Evolutionary conservation across 1,139 yeast species (phyloP), one percentile per base, ranked within the genome.

Genomic region (Kluyveromyces sp.): DNA sequence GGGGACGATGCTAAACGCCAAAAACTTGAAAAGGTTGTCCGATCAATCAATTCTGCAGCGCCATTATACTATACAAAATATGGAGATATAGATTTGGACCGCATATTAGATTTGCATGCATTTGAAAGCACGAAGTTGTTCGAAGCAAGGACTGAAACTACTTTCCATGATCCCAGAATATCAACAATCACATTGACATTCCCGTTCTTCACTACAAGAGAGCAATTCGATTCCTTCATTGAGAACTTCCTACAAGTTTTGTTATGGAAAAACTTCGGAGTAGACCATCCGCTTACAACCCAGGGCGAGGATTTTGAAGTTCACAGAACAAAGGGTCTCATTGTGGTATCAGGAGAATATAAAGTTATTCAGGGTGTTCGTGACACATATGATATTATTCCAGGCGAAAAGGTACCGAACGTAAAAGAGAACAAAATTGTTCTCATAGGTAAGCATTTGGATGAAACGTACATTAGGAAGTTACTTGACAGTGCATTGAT

Each of bases 341-440:
- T 87, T 5, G 55, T 88, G 21, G 75, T 81, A 2, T 60, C 60
- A 5, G 61, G 63, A 15, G 43, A 44, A 4, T 79, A 75, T n/a
- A 71, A 76, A 50, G 89, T 92, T 2, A 68, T 92, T n/a, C 98
- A 92, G 62, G 97, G 95, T 4, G 98, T 92, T 0, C 71, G 97
- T 50, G 95, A 88, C 50, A 87, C 96, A 0, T 92, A 88, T 64
- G 98, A 92, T 52, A 72, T 88, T 1, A 74, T 83, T 4, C 79
- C 77, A 0, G 78, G 74, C 0, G 71, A 71, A 2, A 69, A 66
- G 2, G 65, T 70, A 4, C 64, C 69, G 25, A 72, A 73, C 4
- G 52, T 65, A 15, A 47, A 58, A 4, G 53, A 54, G 4, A 71
- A 78, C 52, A 84, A 86, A 63, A 60, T 92, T 41, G 96, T 92